Evolutionary conservation across 306 rosid species (phyloP).

Genomic region (Castanea crenata): DNA sequence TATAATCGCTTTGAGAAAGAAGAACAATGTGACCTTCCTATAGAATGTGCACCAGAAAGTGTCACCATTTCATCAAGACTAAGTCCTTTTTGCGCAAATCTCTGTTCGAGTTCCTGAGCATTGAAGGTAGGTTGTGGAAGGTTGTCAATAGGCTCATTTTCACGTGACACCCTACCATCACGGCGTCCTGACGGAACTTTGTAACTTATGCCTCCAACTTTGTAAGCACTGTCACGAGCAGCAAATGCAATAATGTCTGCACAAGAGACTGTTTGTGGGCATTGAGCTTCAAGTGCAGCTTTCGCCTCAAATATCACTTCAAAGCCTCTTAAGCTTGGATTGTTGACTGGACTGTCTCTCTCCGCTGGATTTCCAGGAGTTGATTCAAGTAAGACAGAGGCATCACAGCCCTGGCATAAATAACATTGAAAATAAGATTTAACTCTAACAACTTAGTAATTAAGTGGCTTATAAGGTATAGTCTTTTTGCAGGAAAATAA

Average conservation of each 20-base stretch:
- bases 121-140: slow-evolving; percentile 5
- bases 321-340: slow-evolving; percentile 35
- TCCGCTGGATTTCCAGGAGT: slow-evolving; percentile 24
- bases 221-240: slow-evolving; percentile 27
- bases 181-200: slow-evolving; percentile 2
- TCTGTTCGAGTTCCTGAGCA: neutral
- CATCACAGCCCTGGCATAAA: too few species aligned
- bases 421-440: too few species aligned
- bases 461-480: too few species aligned
- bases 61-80: slow-evolving; percentile 10
- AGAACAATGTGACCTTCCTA: slow-evolving; percentile 4
- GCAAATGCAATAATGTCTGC: slow-evolving; percentile 44
- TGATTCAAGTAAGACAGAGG: slow-evolving; percentile 32
- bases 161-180: neutral
- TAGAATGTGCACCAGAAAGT: slow-evolving; percentile 1
- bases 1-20: slow-evolving; percentile 7
- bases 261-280: slow-evolving; percentile 39
- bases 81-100: slow-evolving; percentile 1
- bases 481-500: too few species aligned
- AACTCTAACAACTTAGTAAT: too few species aligned
- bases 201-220: neutral
- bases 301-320: slow-evolving; percentile 36
- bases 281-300: slow-evolving; percentile 26
- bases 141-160: neutral
- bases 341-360: slow-evolving; percentile 29